Conservation (phyloP, 257 asterid genomes). For the Penstemon newberryi region DNA sequence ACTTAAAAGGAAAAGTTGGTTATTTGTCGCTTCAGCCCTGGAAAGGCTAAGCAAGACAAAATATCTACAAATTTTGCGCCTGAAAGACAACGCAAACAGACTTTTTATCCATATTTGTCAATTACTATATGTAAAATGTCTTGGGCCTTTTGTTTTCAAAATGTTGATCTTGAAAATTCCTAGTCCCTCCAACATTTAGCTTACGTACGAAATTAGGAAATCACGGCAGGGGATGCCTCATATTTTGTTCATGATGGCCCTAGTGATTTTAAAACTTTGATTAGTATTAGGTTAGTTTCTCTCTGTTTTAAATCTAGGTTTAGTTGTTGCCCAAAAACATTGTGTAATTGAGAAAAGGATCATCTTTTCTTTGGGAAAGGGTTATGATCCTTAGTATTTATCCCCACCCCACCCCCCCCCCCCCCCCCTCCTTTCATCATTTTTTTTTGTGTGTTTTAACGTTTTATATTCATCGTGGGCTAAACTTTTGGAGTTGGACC, state of each 20-base stretch:
- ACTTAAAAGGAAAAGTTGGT: constrained; percentile 39
- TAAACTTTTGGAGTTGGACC: constrained; percentile 51
- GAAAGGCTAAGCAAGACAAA: constrained; percentile 19
- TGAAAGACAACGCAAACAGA: constrained; percentile 16
- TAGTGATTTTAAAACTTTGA: constrained; percentile 61
- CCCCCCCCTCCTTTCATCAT: neutral
- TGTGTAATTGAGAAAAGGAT: constrained; percentile 31
- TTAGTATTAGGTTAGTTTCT: constrained; percentile 40
- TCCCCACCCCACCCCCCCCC: neutral
- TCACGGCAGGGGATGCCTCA: constrained; percentile 53
- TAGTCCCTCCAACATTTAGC: constrained; percentile 29
- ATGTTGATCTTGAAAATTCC: constrained; percentile 37
- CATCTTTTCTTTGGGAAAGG: constrained; percentile 48
- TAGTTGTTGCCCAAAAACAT: constrained; percentile 22
- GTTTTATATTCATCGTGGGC: constrained; percentile 23
- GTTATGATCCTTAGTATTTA: constrained; percentile 29
- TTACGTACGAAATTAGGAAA: constrained; percentile 34
- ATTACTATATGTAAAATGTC: constrained; percentile 10
- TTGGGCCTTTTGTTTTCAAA: constrained; percentile 38
- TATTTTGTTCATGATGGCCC: constrained; percentile 38
- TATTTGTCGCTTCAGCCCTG: constrained; percentile 28
- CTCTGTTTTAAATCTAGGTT: constrained; percentile 16
- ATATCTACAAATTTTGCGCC: constrained; percentile 19
- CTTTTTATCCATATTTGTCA: constrained; percentile 35
- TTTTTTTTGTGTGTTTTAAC: neutral